Evolutionary conservation across 169 alveolate species (phyloP), one percentile per base, ranked within the genome.

Genomic region (Eimeria nieschulzi): DNA sequence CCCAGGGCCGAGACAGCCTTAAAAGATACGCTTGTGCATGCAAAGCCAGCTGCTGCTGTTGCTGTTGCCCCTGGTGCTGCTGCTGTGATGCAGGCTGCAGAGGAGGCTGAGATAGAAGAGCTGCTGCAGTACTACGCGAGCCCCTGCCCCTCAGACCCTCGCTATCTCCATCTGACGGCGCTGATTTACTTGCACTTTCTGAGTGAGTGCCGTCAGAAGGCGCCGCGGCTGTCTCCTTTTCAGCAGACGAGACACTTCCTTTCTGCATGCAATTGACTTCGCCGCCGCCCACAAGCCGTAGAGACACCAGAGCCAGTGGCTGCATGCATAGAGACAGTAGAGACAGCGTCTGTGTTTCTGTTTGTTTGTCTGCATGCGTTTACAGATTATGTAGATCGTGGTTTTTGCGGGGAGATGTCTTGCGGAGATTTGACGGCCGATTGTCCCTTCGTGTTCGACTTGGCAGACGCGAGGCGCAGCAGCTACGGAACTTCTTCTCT

Each of bases 61-160:
- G 33, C 23, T n/a, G 53, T 23, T 0, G 7, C 55, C 33, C 56
- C 54, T 68, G 25, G 26, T 53, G 26, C 59, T 25, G 9, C 39
- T 26, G 56, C 54, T 84, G 68, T 59, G 25, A 51, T 9, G 90
- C 80, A 82, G 83, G 83, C 83, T 75, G 83, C 59, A 13, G 83
- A 70, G 75, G 92, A 86, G 72, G 92, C 79, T 13, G 92, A 86
- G 21, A 85, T 70, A 19, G 76, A 61, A 25, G 92, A 86, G 85
- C 39, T 86, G 72, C 85, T 86, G 63, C 83, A 54, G 78, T 86
- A 71, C 85, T 78, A 78, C 66, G 82, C 64, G 25, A 9, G 51
- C 23, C 59, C 75, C 39, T 25, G 23, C 33, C 75, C 75, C 66
- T 61, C 78, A 5, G 83, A 70, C 23, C 54, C 85, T 10, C 83